Evolutionary conservation across 1,284 basidiomycete genomes (phyloP).

Genomic region (Abortiporus biennis): DNA sequence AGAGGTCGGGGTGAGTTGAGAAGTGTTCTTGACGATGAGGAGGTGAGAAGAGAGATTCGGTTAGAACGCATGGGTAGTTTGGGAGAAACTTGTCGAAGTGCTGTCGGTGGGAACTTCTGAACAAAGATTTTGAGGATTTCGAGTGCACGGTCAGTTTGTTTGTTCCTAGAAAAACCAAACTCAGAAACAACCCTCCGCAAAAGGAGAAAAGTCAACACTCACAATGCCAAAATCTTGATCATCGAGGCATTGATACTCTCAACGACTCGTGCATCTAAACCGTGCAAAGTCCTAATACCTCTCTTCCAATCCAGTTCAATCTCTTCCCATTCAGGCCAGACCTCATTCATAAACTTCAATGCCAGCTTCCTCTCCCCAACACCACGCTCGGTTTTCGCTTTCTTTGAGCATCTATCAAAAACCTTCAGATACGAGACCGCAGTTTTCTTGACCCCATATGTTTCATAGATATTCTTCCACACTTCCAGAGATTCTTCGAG

Average conservation of each 20-base stretch:
- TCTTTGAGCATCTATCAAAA: conserved; percentile 55
- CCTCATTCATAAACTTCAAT: conserved; percentile 42
- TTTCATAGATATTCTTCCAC: conserved; percentile 43
- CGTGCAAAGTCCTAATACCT: conserved; percentile 6
- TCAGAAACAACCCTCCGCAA: no score
- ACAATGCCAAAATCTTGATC: conserved; percentile 59
- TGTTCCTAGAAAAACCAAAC: no score
- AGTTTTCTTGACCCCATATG: conserved; percentile 39
- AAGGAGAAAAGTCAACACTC: conserved; percentile 23
- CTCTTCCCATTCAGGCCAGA: conserved; percentile 54
- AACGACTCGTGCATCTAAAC: conserved; percentile 37
- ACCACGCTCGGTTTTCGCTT: conserved; percentile 23
- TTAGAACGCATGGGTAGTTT: conserved; percentile 46
- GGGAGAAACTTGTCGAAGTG: conserved; percentile 29
- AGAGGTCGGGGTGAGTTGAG: conserved; percentile 42
- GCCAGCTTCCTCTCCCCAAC: conserved; percentile 41
- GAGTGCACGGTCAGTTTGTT: conserved; percentile 46
- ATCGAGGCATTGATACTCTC: conserved; percentile 61
- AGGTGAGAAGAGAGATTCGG: conserved; percentile 39
- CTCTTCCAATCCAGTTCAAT: conserved; percentile 34
- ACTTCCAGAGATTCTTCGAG: conserved; percentile 41
- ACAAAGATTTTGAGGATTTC: conserved; percentile 49
- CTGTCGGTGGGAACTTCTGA: conserved; percentile 48
- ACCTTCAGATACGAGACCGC: conserved; percentile 58
- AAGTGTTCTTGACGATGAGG: no score